These are phyloP conservation scores for Aspergillus piperis DNA, from an alignment of 2,329 filamentous ascomycete genomes.

Conservation along the genomic window DNA sequence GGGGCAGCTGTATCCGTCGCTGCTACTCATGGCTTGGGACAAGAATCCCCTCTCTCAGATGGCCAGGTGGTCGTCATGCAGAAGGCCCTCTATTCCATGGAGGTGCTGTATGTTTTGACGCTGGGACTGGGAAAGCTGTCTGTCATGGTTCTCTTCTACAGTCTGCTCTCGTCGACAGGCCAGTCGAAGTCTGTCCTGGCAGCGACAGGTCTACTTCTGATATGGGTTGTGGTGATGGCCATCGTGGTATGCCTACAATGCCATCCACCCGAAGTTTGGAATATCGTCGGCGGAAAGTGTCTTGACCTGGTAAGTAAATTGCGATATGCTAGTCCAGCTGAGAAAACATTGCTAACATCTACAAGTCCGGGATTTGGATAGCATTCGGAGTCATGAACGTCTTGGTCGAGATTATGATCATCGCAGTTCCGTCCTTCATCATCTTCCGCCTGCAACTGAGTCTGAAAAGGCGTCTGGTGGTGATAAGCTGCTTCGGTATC, in stretches of 20 bases:
- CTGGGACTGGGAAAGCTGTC: conserved; percentile 1
- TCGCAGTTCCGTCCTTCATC: background rate
- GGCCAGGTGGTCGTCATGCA: background rate
- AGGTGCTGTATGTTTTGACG: conserved; percentile 1
- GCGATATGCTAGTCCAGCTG: background rate
- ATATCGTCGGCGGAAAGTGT: background rate
- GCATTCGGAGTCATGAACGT: background rate
- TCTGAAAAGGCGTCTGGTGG: conserved; percentile 1
- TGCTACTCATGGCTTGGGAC: background rate
- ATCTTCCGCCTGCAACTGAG: conserved; percentile 1
- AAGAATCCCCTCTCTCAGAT: background rate
- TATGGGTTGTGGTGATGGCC: background rate
- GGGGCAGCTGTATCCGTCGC: conserved; percentile 4
- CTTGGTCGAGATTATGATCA: background rate
- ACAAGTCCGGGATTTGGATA: background rate
- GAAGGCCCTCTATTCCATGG: background rate
- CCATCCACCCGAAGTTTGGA: conserved; percentile 2
- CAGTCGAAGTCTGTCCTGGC: background rate
- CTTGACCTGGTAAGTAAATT: background rate
- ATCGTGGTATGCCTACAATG: background rate
- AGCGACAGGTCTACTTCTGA: background rate
- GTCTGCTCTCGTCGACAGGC: background rate
- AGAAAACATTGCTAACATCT: background rate
- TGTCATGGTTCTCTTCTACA: conserved; percentile 1
- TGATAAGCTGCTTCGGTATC: conserved; percentile 6